phyloP scores from a whole-genome alignment of 2,329 filamentous ascomycete genomes.

The Moelleriella libera region DNA sequence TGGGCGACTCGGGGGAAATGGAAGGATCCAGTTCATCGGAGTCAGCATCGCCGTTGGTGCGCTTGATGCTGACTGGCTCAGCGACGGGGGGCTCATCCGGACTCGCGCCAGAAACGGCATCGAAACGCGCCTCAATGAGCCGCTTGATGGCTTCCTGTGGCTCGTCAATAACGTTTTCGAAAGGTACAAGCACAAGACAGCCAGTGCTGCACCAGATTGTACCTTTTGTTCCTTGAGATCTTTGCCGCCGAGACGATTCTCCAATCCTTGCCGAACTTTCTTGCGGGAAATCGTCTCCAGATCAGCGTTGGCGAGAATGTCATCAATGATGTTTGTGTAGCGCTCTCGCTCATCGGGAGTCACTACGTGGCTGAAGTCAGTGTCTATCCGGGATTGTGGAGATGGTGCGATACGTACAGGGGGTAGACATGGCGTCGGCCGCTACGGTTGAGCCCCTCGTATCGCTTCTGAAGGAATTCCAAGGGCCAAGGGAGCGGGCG shows the following conservation, averaged over 20 bases:
- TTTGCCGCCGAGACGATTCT: constrained; percentile 38
- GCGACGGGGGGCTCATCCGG: constrained; percentile 26
- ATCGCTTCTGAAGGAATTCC: too few relatives aligned
- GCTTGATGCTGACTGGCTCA: constrained; percentile 18
- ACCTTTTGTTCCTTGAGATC: constrained; percentile 48
- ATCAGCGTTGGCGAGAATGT: constrained; percentile 41
- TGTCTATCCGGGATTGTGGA: background rate
- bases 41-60: constrained; percentile 20
- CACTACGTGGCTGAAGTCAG: constrained; percentile 21
- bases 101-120: constrained; percentile 42
- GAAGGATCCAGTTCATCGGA: constrained; percentile 33
- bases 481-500: too few relatives aligned
- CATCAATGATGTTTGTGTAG: constrained; percentile 46
- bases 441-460: too few relatives aligned
- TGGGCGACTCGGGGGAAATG: constrained; percentile 28
- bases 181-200: background rate
- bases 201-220: background rate
- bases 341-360: constrained; percentile 31
- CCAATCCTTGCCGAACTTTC: constrained; percentile 43
- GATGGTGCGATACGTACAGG: constrained; percentile 7
- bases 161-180: background rate
- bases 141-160: constrained; percentile 52
- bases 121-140: constrained; percentile 62
- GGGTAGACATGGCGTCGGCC: constrained; percentile 8
- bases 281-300: constrained; percentile 50